Conservation (phyloP, 169 alveolate species). For the Plasmodium adleri region DNA sequence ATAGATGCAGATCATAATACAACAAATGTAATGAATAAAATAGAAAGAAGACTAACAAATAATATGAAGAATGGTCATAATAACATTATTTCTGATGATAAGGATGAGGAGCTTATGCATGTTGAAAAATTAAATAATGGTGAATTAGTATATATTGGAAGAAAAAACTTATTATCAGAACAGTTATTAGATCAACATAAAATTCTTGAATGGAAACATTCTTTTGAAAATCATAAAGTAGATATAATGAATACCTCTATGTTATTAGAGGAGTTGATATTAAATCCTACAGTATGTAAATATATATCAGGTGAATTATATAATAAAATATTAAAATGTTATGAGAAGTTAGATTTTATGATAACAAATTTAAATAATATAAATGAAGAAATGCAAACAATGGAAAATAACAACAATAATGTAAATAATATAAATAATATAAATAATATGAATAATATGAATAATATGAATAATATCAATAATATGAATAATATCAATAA, state of each 20-base stretch:
- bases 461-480: background rate
- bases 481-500: background rate
- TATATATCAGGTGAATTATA: constrained; percentile 27
- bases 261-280: constrained; percentile 53
- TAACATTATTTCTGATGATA: no score
- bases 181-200: background rate
- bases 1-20: no score
- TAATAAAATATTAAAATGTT: constrained; percentile 57
- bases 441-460: background rate
- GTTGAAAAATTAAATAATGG: no score
- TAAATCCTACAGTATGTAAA: constrained; percentile 35
- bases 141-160: no score
- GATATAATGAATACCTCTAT: constrained; percentile 54
- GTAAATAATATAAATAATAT: background rate
- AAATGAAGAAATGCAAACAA: background rate
- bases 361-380: constrained; percentile 7
- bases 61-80: no score
- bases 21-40: no score
- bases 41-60: no score
- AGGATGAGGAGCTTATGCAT: no score
- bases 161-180: no score
- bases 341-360: constrained; percentile 50
- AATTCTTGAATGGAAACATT: constrained; percentile 11
- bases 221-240: constrained; percentile 17
- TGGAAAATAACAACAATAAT: background rate